Evolutionary conservation across 2,329 filamentous ascomycete genomes (phyloP).

Genomic region (Pestalotiopsis sp.): DNA sequence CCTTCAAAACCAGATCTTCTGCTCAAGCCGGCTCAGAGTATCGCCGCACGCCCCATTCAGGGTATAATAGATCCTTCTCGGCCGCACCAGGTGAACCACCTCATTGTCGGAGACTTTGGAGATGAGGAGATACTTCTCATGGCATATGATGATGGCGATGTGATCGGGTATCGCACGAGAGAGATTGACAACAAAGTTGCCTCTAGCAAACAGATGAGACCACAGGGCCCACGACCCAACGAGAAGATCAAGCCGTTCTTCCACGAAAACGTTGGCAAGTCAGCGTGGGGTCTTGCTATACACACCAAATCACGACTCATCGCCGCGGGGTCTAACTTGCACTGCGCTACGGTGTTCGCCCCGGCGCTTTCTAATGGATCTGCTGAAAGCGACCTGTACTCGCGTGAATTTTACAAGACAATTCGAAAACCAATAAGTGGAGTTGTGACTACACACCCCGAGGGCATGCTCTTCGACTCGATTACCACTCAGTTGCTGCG

Average conservation of each 20-base stretch:
- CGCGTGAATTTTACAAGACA: not conserved
- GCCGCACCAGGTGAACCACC: conserved; percentile 69
- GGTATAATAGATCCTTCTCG: conserved; percentile 56
- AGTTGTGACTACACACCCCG: not conserved
- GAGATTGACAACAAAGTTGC: conserved; percentile 39
- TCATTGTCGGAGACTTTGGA: conserved; percentile 71
- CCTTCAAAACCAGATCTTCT: conserved; percentile 51
- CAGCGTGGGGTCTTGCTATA: conserved; percentile 88
- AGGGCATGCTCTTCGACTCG: not conserved
- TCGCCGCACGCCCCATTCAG: conserved; percentile 40
- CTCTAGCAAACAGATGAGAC: conserved; percentile 20
- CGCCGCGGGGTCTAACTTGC: conserved; percentile 79
- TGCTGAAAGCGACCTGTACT: conserved; percentile 13
- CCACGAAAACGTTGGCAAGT: conserved; percentile 72
- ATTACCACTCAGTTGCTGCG: conserved; percentile 27
- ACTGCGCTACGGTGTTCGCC: conserved; percentile 34
- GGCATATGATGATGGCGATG: conserved; percentile 75
- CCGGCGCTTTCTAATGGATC: conserved; percentile 30
- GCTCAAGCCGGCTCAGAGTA: conserved; percentile 46
- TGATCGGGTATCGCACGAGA: conserved; percentile 69
- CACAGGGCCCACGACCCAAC: conserved; percentile 25
- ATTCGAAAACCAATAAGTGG: not conserved
- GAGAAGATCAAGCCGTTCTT: conserved; percentile 57
- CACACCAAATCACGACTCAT: conserved; percentile 83
- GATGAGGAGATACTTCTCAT: conserved; percentile 69